Base-by-base conservation (phyloP, 352 stramenopile genomes). In the Pythium apleroticum region DNA sequence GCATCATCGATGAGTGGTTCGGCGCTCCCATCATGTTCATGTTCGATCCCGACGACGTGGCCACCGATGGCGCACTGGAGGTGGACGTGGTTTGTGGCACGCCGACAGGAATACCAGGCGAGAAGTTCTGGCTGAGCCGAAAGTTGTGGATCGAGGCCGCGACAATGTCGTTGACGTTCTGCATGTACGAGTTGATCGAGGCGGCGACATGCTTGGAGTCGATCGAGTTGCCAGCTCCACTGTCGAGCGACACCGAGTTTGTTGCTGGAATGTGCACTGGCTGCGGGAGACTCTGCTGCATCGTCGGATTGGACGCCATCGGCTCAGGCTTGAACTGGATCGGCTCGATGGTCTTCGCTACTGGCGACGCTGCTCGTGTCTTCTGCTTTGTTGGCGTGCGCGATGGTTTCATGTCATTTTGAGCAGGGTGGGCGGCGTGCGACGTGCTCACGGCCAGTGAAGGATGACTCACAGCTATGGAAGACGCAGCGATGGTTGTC, bases 61-160 rank as follows among this genome's bases (percentile, higher is more conserved):
- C 57, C 3, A 48, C 24, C 67, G 50, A 25, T 56, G 46, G 20
- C 65, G 70, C 60, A 41, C 48, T 35, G 11, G 58, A 52, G 66
- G 65, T 24, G 60, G 75, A 27, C 65, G 48, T 48, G 20, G 43
- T 50, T 24, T 50, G 43, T 64, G 72, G 19, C 65, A 60, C 49
- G 50, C 46, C 27, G 39, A 70, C 15, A 53, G 59, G 53, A 4
- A 67, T 57, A 43, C 75, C 78, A 22, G 75, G 73, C 28, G 77
- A 73, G 50, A 79, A 89, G 20, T 77, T 78, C 56, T 90, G 83
- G 30, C 72, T 90, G 69, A 91, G 84, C 22, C 77, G 77, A 55
- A 90, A 92, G 31, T 86, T 90, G 60, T 90, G 81, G 59, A 92
- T 90, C 6, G 81, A 90, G 5, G 77, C 75, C 4, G 81, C 81